Percentiles rank a stretch among this genome's conserved stretches.
These are phyloP conservation scores for Geum urbanum DNA, from an alignment of 306 rosid genomes.

Conservation along the genomic window DNA sequence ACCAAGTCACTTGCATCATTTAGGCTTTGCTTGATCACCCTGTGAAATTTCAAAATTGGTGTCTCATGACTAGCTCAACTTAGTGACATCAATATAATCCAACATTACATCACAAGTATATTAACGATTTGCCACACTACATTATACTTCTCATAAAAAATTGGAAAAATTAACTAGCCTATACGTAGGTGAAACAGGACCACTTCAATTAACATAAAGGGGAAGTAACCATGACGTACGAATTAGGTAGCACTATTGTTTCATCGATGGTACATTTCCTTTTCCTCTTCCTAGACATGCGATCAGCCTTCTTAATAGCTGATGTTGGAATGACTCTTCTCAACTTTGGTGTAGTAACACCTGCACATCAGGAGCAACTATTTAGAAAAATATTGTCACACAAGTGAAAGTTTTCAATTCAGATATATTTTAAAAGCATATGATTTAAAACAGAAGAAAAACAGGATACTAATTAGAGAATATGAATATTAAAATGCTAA, in stretches of 20 bases:
- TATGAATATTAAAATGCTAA: background rate
- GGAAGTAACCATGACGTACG: constrained; percentile 41
- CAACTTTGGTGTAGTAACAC: constrained; percentile 35
- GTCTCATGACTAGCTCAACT: background rate
- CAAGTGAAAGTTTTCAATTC: background rate
- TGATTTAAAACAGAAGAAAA: background rate
- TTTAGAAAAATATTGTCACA: constrained; percentile 1
- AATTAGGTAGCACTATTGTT: constrained; percentile 38
- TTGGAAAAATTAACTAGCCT: background rate
- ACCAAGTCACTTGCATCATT: constrained; percentile 50
- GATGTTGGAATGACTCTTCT: constrained; percentile 53
- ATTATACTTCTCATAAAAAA: background rate
- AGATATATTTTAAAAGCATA: constrained; percentile 11
- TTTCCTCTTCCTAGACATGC: constrained; percentile 53
- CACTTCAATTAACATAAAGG: background rate
- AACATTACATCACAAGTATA: background rate
- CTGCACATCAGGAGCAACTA: constrained; percentile 36
- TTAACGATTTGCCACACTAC: background rate
- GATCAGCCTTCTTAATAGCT: constrained; percentile 37
- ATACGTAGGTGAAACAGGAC: background rate
- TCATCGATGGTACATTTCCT: constrained; percentile 54
- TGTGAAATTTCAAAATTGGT: constrained; percentile 35
- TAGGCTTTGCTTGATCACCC: constrained; percentile 47
- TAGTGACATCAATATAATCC: constrained; percentile 1
- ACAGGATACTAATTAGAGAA: background rate